Evolutionary conservation across 768 basidiomycete species (phyloP).

Genomic region (Boletus coccyginus): DNA sequence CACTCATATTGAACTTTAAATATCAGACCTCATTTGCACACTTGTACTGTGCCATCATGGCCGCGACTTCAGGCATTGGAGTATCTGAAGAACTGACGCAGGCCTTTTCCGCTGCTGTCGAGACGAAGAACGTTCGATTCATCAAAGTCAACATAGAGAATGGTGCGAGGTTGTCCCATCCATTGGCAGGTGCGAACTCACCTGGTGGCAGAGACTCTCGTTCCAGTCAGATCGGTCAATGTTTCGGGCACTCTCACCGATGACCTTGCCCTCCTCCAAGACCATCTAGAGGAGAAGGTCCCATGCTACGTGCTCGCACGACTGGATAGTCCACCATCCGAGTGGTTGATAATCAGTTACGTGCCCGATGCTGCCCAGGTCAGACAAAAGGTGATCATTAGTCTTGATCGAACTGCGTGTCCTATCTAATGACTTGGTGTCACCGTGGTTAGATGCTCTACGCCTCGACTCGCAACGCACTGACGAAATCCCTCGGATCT

Average conservation of each 20-base stretch:
- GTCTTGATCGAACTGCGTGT: constrained; percentile 4
- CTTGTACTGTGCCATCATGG: constrained; percentile 43
- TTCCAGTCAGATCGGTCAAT: constrained; percentile 52
- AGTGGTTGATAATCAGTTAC: constrained; percentile 77
- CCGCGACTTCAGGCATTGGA: constrained; percentile 69
- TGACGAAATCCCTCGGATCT: constrained; percentile 74
- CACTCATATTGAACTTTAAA: background rate
- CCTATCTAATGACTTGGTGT: background rate
- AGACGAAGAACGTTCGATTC: constrained; percentile 56
- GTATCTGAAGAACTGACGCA: constrained; percentile 56
- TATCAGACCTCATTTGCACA: background rate
- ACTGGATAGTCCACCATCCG: constrained; percentile 53
- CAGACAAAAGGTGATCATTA: constrained; percentile 63
- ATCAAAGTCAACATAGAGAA: constrained; percentile 75
- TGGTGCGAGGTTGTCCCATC: constrained; percentile 45
- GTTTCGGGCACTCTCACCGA: constrained; percentile 51
- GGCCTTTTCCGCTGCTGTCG: constrained; percentile 57
- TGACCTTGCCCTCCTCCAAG: constrained; percentile 59
- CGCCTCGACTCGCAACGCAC: constrained; percentile 69
- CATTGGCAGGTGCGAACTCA: constrained; percentile 19
- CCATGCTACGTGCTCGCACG: constrained; percentile 79
- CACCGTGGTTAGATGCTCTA: constrained; percentile 70
- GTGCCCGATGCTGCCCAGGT: constrained; percentile 82
- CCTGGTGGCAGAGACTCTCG: constrained; percentile 57
- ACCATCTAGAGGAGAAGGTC: constrained; percentile 52